A percentile compares a stretch with the other conserved stretches of the same genome.
These are phyloP conservation scores for Atkinsonella hypoxylon DNA, from an alignment of 2,329 filamentous ascomycete species.

Conservation along the genomic window DNA sequence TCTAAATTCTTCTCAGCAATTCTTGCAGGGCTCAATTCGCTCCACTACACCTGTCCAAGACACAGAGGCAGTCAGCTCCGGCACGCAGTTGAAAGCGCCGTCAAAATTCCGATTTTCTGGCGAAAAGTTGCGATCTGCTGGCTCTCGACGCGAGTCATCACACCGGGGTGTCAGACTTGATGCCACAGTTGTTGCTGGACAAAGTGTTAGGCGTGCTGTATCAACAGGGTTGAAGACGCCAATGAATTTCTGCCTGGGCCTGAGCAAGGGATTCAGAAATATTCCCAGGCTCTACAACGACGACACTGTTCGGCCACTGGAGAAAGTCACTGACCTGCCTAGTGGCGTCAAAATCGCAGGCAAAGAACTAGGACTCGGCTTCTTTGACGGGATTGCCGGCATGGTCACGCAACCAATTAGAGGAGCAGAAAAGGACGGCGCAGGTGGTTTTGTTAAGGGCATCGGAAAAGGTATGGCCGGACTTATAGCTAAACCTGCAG, in stretches of 20 bases:
- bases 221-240: conserved; percentile 67
- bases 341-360: conserved; percentile 68
- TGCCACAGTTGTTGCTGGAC: conserved; percentile 51
- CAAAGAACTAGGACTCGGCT: conserved; percentile 63
- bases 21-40: background rate
- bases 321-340: conserved; percentile 66
- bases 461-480: conserved; percentile 77
- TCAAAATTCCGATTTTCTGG: conserved; percentile 3
- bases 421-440: conserved; percentile 38
- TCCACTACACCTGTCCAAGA: background rate
- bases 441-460: conserved; percentile 58
- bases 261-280: conserved; percentile 82
- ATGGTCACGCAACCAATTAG: conserved; percentile 66
- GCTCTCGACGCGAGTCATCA: conserved; percentile 10
- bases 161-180: conserved; percentile 30
- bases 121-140: conserved; percentile 8
- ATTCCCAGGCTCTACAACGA: conserved; percentile 78
- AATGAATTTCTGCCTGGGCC: conserved; percentile 70
- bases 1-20: background rate
- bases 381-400: conserved; percentile 74
- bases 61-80: background rate
- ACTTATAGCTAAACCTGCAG: conserved; percentile 68
- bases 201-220: conserved; percentile 60
- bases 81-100: background rate
- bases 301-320: conserved; percentile 62